phyloP scores from a whole-genome alignment of 345 rosid species.

The Citrus reticulata region DNA sequence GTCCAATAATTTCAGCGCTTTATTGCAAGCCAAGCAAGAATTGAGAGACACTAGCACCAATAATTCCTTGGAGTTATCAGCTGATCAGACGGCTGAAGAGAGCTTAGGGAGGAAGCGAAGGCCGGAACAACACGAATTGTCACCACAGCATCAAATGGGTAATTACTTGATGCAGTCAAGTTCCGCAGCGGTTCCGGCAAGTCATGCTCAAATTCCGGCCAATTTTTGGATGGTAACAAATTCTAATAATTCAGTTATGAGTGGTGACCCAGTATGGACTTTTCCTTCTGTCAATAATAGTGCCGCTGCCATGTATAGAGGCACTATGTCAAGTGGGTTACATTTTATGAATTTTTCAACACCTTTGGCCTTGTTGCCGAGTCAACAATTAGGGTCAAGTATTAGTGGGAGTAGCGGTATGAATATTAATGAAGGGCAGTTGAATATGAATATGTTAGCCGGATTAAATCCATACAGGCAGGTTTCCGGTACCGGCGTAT shows the following conservation, averaged over 20 bases:
- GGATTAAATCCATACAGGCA: constrained; percentile 67
- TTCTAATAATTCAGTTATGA: constrained; percentile 56
- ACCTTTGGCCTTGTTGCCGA: constrained; percentile 73
- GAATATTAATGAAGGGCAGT: constrained; percentile 48
- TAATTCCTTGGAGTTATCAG: constrained; percentile 45
- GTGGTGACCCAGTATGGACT: constrained; percentile 90
- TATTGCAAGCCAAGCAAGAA: constrained; percentile 69
- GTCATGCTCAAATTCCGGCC: constrained; percentile 66
- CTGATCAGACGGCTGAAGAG: constrained; percentile 41
- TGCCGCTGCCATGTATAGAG: constrained; percentile 54
- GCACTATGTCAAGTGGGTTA: constrained; percentile 74
- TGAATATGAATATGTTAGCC: constrained; percentile 66
- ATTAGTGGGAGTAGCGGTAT: constrained; percentile 29
- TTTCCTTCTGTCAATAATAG: constrained; percentile 71
- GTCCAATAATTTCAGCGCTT: constrained; percentile 42
- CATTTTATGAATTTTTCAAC: constrained; percentile 95
- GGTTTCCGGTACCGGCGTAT: constrained; percentile 28
- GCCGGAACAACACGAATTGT: constrained; percentile 47
- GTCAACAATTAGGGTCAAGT: constrained; percentile 66
- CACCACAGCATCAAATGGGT: constrained; percentile 64
- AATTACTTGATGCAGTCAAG: constrained; percentile 63
- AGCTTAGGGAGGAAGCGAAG: constrained; percentile 51
- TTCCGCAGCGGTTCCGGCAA: constrained; percentile 52
- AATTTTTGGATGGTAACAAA: constrained; percentile 93
- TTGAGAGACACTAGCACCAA: constrained; percentile 21